Conservation (phyloP, 108 stramenopile genomes). For the Conticribra guillardii region DNA sequence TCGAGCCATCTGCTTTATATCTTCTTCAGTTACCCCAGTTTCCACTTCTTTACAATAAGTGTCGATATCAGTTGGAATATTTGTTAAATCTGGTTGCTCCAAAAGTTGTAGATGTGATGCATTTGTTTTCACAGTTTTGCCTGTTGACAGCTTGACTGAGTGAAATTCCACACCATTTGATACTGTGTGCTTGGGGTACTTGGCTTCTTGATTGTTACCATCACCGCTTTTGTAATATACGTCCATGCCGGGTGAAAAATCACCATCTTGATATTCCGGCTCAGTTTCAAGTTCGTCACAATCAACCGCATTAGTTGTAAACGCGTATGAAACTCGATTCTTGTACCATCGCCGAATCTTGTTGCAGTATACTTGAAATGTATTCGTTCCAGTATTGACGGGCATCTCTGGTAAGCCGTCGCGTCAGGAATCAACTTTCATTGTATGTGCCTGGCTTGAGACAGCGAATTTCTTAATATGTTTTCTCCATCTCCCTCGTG, state of each 20-base stretch:
- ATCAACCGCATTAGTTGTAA: background rate
- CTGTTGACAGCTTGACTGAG: background rate
- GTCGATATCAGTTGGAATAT: constrained; percentile 1
- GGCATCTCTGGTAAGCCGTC: background rate
- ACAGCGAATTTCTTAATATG: too few relatives aligned
- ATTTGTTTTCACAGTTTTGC: background rate
- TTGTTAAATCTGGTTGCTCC: constrained; percentile 17
- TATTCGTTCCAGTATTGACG: constrained; percentile 5
- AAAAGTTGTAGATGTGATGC: background rate
- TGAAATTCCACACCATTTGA: constrained; percentile 3
- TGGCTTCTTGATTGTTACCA: constrained; percentile 1
- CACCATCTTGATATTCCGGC: background rate
- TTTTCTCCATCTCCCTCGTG: too few relatives aligned
- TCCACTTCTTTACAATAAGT: constrained; percentile 11
- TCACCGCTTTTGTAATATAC: constrained; percentile 16
- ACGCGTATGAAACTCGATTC: background rate
- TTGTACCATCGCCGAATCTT: constrained; percentile 6
- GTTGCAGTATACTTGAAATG: background rate
- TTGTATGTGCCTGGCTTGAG: too few relatives aligned
- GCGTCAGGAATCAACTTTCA: too few relatives aligned
- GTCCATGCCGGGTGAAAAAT: constrained; percentile 6
- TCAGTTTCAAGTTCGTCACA: constrained; percentile 7
- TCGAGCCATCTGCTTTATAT: constrained; percentile 3
- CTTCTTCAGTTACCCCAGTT: background rate
- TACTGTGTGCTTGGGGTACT: background rate